Base-by-base conservation (phyloP, 805 yeast genomes). In the Wickerhamomyces alni region DNA sequence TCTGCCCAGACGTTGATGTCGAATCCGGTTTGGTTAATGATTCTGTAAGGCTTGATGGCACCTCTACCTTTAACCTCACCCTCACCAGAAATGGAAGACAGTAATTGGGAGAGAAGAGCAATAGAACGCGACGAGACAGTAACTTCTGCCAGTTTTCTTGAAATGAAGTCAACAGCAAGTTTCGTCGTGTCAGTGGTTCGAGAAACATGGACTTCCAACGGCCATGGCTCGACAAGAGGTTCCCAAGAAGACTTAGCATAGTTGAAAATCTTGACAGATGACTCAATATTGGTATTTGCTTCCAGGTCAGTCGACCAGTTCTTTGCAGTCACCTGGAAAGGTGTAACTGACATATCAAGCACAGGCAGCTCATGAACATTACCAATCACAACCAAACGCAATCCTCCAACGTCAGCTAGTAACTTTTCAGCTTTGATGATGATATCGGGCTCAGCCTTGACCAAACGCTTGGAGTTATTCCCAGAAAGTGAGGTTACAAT, bases 241-340 rank as follows among this genome's bases (percentile, higher is more conserved):
- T 93, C 98, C 98, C 99, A 89, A 0, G 87, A 75, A 3, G 96
- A 88, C 45, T 84, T 77, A 0, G 96, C 76, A 58, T 89, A 89
- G 58, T 88, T 88, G 67, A 84, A 89, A 17, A 87, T 76, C 58
- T 87, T 88, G 9, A 84, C 73, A 44, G 66, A 74, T 1, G 87
- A 70, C 44, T 77, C 84, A 27, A 88, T 59, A 19, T 75, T 73
- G 0, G 82, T 69, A 41, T 77, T 79, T 1, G 87, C 84, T 49
- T 79, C 80, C 39, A 89, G 59, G 43, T 85, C 89, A 1, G 89
- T 79, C 0, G 95, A 82, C 97, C 97, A 89, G 51, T 89, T 85
- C 39, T 74, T 72, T 0, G 87, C 89, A 25, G 65, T 65, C 2
- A 82, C 57, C 11, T 75, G 74, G 58, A 89, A 86, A 0, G 91